Base-by-base conservation (phyloP, 129 eudicot genomes). In the Helichrysum umbraculigerum region DNA sequence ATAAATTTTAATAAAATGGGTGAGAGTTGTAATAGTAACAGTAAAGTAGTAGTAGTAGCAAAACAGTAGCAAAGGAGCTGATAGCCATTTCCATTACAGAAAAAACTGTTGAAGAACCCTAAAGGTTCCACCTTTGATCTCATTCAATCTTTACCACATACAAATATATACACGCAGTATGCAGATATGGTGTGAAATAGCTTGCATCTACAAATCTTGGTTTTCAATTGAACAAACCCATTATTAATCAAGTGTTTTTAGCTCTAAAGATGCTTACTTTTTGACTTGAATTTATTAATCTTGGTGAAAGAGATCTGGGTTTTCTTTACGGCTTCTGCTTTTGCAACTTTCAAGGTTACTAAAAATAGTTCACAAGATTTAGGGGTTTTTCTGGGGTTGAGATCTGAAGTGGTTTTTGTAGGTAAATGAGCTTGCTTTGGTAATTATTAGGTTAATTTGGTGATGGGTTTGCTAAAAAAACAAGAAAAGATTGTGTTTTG, bases 41-140 rank as follows among this genome's bases (percentile, higher is more conserved):
- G 79, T 80, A 80, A 37, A 79, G 62, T 60, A 65, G 79, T 62
- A 79, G 62, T 60, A 72, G 79, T 62, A 80, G 76, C 79, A 58
- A 79, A 59, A 59, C 34, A 80, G 68, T 56, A 76, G 81, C 74
- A 76, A 68, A 35, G 19, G 56, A 58, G 74, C 71, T 54, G 41
- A 47, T 16, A 73, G 37, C 79, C 74, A 80, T 73, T 73, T 80
- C 75, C 83, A 80, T 73, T 74, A 80, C 79, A 66, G 44, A 70
- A 67, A 67, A 79, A 57, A 80, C 83, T 73, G 79, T 80, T 80
- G 56, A 80, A 80, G 63, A 73, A 73, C 74, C 83, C 83, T 73
- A 80, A 80, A 42, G 29, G 9, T 79, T 59, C 39, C 66, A 28
- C 19, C 83, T 79, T 79, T 79, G 68, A 79, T 79, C 79, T 57